These are phyloP conservation scores for Suillus alpinus DNA, from an alignment of 768 basidiomycete genomes.

Conservation along the genomic window DNA sequence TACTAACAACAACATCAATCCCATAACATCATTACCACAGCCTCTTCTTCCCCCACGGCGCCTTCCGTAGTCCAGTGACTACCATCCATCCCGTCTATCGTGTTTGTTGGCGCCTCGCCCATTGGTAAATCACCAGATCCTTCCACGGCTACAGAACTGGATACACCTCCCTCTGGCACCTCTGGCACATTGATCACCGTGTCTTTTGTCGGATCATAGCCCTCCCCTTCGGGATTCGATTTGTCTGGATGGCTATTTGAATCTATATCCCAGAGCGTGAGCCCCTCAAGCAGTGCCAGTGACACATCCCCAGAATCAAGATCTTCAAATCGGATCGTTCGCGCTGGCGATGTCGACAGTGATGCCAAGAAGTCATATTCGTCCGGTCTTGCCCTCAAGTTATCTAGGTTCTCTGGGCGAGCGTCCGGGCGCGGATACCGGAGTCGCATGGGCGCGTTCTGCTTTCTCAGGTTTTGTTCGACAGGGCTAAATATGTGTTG, in stretches of 20 bases:
- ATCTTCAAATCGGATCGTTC: constrained; percentile 40
- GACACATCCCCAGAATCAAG: constrained; percentile 50
- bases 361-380: constrained; percentile 53
- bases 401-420: constrained; percentile 4
- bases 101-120: background rate
- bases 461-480: constrained; percentile 35
- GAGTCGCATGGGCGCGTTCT: constrained; percentile 41
- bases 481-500: constrained; percentile 41
- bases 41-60: constrained; percentile 18
- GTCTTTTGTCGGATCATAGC: background rate
- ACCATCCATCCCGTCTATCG: constrained; percentile 2
- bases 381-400: constrained; percentile 27
- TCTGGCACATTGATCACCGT: background rate
- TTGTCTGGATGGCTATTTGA: background rate
- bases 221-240: constrained; percentile 4
- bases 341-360: constrained; percentile 40
- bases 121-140: background rate
- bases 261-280: constrained; percentile 45
- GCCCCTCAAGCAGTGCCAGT: constrained; percentile 42
- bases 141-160: background rate
- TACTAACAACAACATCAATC: background rate
- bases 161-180: background rate
- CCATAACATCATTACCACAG: constrained; percentile 20
- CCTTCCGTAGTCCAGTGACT: background rate
- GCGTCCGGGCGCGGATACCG: constrained; percentile 20